Conservation (phyloP, 2,329 filamentous ascomycete genomes). For the Dactylellina sp. region DNA sequence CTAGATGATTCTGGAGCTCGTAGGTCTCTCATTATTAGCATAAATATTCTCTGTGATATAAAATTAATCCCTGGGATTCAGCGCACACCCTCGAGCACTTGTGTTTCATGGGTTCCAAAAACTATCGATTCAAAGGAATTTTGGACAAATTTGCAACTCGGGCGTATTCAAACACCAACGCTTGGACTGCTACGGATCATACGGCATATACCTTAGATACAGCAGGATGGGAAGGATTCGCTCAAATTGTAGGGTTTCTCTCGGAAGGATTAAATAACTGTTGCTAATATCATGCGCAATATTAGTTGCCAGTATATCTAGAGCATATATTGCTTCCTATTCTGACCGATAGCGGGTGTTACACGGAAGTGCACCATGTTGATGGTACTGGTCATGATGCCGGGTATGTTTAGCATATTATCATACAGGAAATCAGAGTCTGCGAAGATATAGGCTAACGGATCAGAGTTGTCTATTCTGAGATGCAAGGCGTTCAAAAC, state of each 20-base stretch:
- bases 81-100: constrained; percentile 69
- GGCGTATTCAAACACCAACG: constrained; percentile 93
- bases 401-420: constrained; percentile 63
- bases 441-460: constrained; percentile 3
- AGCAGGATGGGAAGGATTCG: constrained; percentile 96
- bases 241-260: constrained; percentile 73
- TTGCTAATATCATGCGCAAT: neutral
- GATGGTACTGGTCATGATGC: constrained; percentile 95
- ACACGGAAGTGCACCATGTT: constrained; percentile 96
- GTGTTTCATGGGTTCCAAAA: constrained; percentile 80
- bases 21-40: constrained; percentile 57
- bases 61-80: constrained; percentile 56
- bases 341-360: constrained; percentile 89
- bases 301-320: constrained; percentile 82
- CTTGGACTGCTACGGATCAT: constrained; percentile 96
- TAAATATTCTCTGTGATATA: neutral
- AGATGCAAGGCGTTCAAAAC: constrained; percentile 97
- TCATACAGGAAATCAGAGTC: constrained; percentile 39
- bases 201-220: constrained; percentile 96
- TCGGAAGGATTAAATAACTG: neutral
- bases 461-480: constrained; percentile 86
- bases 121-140: constrained; percentile 92
- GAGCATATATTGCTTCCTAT: constrained; percentile 94
- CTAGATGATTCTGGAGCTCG: constrained; percentile 93
- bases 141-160: constrained; percentile 93